These are phyloP conservation scores for Petasospora rhodanensis DNA, from an alignment of 1,139 yeast genomes.

Conservation along the genomic window DNA sequence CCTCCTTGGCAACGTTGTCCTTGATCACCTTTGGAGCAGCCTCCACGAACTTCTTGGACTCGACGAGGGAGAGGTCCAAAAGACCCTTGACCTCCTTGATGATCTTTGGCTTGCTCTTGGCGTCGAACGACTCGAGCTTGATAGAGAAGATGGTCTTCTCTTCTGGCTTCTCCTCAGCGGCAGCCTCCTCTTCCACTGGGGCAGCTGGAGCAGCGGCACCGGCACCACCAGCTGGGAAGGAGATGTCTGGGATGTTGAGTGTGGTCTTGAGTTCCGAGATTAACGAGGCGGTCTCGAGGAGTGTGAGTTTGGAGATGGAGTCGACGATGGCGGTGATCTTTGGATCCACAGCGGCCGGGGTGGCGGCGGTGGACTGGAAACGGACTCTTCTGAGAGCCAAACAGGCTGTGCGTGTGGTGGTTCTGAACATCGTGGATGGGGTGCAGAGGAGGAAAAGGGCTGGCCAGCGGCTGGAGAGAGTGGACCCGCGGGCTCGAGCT, in stretches of 20 bases:
- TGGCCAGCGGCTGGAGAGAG: conserved; percentile 23
- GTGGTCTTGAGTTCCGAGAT: conserved; percentile 79
- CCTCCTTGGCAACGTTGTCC: conserved; percentile 66
- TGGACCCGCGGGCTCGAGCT: conserved; percentile 6
- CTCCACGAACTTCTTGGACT: conserved; percentile 96
- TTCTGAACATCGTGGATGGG: conserved; percentile 13
- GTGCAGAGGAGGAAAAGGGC: too few species aligned
- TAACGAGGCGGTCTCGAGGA: conserved; percentile 83
- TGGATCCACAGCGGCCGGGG: conserved; percentile 67
- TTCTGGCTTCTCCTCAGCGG: conserved; percentile 73
- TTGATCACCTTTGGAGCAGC: conserved; percentile 83
- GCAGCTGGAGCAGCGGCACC: conserved; percentile 67
- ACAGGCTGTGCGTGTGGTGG: conserved; percentile 17
- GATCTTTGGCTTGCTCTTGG: conserved; percentile 94
- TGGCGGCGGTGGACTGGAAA: conserved; percentile 50
- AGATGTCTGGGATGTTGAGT: conserved; percentile 88
- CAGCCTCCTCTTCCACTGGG: conserved; percentile 73
- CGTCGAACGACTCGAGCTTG: conserved; percentile 89
- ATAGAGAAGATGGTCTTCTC: conserved; percentile 92
- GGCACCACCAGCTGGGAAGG: conserved; percentile 73
- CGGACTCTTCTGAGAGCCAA: conserved; percentile 31
- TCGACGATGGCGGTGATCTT: conserved; percentile 86
- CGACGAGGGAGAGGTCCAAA: conserved; percentile 89
- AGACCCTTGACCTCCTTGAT: conserved; percentile 94
- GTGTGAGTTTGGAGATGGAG: conserved; percentile 81